Conservation (phyloP, 1,139 yeast species). For the Saccharomyces hybrid region DNA sequence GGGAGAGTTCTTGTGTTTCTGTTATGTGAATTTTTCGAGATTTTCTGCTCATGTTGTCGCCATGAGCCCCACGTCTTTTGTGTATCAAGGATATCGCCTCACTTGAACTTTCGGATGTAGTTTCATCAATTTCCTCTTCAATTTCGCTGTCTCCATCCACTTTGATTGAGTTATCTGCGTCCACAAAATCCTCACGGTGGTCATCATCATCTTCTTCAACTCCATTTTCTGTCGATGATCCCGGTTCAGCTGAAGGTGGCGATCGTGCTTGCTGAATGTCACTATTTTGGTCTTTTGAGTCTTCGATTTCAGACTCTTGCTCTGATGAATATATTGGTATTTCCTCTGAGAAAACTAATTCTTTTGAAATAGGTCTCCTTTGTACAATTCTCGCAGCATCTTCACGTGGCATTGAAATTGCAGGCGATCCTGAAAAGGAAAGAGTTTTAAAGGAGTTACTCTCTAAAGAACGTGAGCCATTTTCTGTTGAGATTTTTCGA, state of each 20-base stretch:
- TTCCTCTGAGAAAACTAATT: background rate
- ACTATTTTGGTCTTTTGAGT: too few species aligned
- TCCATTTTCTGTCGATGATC: background rate
- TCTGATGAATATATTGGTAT: background rate
- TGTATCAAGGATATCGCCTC: background rate
- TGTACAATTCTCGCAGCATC: background rate
- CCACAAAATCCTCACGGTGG: background rate
- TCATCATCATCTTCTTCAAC: background rate
- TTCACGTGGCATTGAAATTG: background rate
- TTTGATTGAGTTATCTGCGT: background rate
- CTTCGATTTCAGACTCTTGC: background rate
- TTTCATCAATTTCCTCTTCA: background rate
- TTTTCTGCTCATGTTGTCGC: background rate
- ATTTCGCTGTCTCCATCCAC: background rate
- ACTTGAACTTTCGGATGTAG: background rate
- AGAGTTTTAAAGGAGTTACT: too few species aligned
- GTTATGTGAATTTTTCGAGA: background rate
- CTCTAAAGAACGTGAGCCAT: background rate
- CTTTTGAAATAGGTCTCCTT: background rate
- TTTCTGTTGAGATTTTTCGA: background rate
- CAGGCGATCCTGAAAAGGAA: background rate
- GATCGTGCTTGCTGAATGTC: too few species aligned
- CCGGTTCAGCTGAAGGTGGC: background rate
- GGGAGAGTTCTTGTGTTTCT: background rate
- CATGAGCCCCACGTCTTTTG: background rate